These are phyloP conservation scores for Zygnema circumcarinatum DNA, from an alignment of 139 green algal genomes.

Conservation along the genomic window DNA sequence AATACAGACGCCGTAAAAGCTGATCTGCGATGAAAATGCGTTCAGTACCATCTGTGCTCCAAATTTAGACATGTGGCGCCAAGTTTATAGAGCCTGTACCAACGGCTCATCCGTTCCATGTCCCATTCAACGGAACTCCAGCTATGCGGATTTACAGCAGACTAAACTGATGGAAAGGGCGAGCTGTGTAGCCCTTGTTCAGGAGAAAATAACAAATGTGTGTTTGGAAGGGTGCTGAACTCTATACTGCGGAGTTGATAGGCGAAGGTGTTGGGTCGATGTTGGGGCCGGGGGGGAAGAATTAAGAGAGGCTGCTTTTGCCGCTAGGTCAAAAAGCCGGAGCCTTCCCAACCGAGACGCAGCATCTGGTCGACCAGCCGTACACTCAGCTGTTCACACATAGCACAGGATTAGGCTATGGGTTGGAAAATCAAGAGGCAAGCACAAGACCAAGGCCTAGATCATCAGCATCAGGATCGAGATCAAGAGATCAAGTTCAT, in stretches of 20 bases:
- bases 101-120: too few relatives aligned
- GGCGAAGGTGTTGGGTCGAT: not conserved
- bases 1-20: too few relatives aligned
- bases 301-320: too few relatives aligned
- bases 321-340: slow-evolving; percentile 29
- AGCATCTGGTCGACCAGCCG: slow-evolving; percentile 61
- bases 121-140: too few relatives aligned
- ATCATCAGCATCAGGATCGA: too few relatives aligned
- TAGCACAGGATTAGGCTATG: not conserved
- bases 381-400: slow-evolving; percentile 53
- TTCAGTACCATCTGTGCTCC: too few relatives aligned
- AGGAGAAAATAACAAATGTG: slow-evolving; percentile 18
- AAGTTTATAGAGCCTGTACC: too few relatives aligned
- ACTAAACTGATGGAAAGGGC: not conserved
- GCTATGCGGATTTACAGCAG: not conserved
- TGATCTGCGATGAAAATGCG: too few relatives aligned
- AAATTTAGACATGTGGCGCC: too few relatives aligned
- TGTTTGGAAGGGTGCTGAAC: not conserved
- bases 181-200: not conserved
- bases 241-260: not conserved
- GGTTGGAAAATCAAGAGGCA: too few relatives aligned
- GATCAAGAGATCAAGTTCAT: too few relatives aligned
- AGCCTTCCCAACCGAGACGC: slow-evolving; percentile 53
- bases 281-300: not conserved
- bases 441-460: too few relatives aligned